Conservation (phyloP, 2,329 filamentous ascomycete genomes). For the Chaetomiaceae sp. region DNA sequence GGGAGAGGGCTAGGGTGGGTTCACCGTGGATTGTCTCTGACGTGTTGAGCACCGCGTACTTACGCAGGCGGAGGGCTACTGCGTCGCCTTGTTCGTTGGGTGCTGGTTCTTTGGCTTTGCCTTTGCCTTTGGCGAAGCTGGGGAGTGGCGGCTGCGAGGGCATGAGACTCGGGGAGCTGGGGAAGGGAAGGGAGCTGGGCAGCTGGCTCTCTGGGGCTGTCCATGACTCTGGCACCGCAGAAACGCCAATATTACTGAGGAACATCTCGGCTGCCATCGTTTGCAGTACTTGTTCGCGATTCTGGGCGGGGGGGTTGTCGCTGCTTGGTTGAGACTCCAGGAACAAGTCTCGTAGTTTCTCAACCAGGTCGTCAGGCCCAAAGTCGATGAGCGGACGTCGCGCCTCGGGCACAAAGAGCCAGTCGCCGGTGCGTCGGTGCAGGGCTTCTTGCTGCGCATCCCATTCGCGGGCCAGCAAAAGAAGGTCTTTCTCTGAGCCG, state of each 20-base stretch:
- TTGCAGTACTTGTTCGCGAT: slow-evolving; percentile 11
- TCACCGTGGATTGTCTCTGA: slow-evolving; percentile 7
- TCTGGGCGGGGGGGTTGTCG: not conserved
- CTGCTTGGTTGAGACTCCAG: not conserved
- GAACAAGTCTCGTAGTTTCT: slow-evolving; percentile 16
- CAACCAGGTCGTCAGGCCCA: slow-evolving; percentile 19
- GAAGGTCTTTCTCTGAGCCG: slow-evolving; percentile 1
- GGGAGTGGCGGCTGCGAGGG: slow-evolving; percentile 8
- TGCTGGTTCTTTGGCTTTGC: not conserved
- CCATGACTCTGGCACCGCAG: slow-evolving; percentile 15
- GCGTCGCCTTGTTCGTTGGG: slow-evolving; percentile 8
- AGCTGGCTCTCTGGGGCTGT: not conserved
- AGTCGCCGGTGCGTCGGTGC: slow-evolving; percentile 10
- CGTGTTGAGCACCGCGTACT: slow-evolving; percentile 16
- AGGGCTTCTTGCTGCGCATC: slow-evolving; percentile 15
- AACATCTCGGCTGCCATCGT: slow-evolving; percentile 22
- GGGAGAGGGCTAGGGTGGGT: slow-evolving; percentile 10
- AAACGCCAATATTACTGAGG: slow-evolving; percentile 20
- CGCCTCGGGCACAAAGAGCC: slow-evolving; percentile 16
- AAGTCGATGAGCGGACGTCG: slow-evolving; percentile 18
- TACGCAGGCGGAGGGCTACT: slow-evolving; percentile 17
- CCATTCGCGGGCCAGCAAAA: slow-evolving; percentile 20
- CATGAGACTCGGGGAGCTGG: slow-evolving; percentile 15
- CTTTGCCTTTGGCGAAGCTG: slow-evolving; percentile 8
- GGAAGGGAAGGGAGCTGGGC: slow-evolving; percentile 15